phyloP scores from a whole-genome alignment of 441 rosid genomes.

The Populus hybrid region DNA sequence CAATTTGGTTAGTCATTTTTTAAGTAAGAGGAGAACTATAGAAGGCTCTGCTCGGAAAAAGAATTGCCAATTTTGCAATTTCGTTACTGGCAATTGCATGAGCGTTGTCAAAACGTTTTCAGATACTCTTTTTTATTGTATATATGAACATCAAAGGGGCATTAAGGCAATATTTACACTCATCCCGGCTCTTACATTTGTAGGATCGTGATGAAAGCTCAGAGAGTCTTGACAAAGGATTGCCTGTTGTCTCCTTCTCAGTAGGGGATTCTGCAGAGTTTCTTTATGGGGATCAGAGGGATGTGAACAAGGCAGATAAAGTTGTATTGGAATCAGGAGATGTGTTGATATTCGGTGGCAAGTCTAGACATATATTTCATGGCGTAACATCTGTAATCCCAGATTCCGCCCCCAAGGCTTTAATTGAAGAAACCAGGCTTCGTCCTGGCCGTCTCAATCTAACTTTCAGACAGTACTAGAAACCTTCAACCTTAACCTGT shows the following conservation, averaged over 20 bases:
- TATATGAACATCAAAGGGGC: background rate
- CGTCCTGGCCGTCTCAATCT: conserved; percentile 55
- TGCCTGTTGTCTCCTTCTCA: conserved; percentile 74
- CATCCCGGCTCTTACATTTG: conserved; percentile 14
- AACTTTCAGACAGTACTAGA: conserved; percentile 46
- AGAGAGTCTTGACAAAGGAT: conserved; percentile 38
- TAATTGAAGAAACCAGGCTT: conserved; percentile 32
- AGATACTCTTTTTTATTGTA: background rate
- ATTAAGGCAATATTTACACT: background rate
- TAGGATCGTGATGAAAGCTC: conserved; percentile 68
- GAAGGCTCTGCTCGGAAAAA: background rate
- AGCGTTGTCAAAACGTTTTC: background rate
- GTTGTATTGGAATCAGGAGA: conserved; percentile 61
- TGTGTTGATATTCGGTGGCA: conserved; percentile 69
- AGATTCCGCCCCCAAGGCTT: conserved; percentile 35
- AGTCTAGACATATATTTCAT: conserved; percentile 62
- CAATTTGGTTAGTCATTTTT: background rate
- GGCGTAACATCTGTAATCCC: conserved; percentile 46
- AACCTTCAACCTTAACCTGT: background rate
- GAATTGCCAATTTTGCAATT: background rate
- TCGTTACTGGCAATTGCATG: background rate
- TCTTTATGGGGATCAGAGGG: conserved; percentile 45
- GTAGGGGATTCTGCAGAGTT: conserved; percentile 75
- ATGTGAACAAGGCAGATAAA: conserved; percentile 38
- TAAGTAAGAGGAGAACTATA: background rate